Percentiles rank a stretch among this genome's conserved stretches.
These are phyloP conservation scores for Russula olivacea DNA, from an alignment of 768 basidiomycete species.

Conservation along the genomic window DNA sequence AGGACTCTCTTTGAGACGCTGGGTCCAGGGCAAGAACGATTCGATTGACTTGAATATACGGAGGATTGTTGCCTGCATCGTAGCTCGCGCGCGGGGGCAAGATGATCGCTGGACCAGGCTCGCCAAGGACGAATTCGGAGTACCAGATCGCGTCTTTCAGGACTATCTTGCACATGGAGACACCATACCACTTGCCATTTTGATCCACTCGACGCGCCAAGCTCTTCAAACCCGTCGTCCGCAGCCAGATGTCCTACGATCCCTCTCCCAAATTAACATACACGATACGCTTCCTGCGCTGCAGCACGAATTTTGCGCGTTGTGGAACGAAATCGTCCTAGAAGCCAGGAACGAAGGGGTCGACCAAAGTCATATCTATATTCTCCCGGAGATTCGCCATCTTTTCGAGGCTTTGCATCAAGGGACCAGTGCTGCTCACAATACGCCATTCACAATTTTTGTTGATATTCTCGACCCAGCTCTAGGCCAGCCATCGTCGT, in stretches of 20 bases:
- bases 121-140: neutral
- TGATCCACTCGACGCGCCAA: neutral
- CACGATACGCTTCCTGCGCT: neutral
- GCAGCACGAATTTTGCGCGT: neutral
- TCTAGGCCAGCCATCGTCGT: neutral
- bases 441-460: neutral
- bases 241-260: neutral
- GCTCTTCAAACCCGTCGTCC: neutral
- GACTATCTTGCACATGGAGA: neutral
- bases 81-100: neutral
- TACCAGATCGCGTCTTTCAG: neutral
- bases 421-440: neutral
- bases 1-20: neutral
- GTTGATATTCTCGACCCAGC: neutral
- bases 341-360: neutral
- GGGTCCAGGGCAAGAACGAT: neutral
- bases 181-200: neutral
- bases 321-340: neutral
- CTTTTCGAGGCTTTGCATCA: neutral
- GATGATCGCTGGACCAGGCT: neutral
- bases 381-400: neutral
- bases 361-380: neutral
- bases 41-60: neutral
- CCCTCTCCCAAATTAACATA: neutral
- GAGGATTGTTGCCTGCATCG: neutral